Evolutionary conservation across 345 rosid genomes (phyloP).

Genomic region (Salix brachista): DNA sequence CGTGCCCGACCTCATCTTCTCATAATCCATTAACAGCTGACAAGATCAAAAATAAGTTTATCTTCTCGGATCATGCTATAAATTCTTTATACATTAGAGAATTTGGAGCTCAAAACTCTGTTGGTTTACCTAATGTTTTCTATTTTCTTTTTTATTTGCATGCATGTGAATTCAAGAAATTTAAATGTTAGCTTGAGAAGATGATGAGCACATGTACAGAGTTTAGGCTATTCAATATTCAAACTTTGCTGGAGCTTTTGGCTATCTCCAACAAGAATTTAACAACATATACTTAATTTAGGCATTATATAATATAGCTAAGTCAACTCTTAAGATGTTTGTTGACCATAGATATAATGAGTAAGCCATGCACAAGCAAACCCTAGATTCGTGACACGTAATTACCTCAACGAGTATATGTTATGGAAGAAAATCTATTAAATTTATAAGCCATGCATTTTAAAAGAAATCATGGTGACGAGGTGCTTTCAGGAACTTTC

Average conservation of each 20-base stretch:
- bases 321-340: constrained; percentile 36
- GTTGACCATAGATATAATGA: constrained; percentile 10
- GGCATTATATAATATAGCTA: not conserved
- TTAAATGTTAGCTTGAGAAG: not conserved
- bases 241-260: constrained; percentile 48
- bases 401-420: constrained; percentile 17
- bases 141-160: not conserved
- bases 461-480: not conserved
- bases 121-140: not conserved
- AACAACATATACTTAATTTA: constrained; percentile 17
- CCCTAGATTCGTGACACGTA: constrained; percentile 36
- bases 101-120: not conserved
- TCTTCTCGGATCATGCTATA: not conserved
- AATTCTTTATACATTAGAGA: not conserved
- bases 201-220: not conserved
- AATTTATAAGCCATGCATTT: not conserved
- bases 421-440: constrained; percentile 12
- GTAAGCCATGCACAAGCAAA: constrained; percentile 36
- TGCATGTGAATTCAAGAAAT: not conserved
- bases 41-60: not conserved
- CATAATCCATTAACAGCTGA: not conserved
- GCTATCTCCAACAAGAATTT: constrained; percentile 40
- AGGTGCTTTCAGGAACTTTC: not conserved
- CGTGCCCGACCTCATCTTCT: not conserved
- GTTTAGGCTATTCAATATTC: constrained; percentile 16